Conservation (phyloP, 2,329 filamentous ascomycete genomes). For the Colletotrichum tamarilloi region DNA sequence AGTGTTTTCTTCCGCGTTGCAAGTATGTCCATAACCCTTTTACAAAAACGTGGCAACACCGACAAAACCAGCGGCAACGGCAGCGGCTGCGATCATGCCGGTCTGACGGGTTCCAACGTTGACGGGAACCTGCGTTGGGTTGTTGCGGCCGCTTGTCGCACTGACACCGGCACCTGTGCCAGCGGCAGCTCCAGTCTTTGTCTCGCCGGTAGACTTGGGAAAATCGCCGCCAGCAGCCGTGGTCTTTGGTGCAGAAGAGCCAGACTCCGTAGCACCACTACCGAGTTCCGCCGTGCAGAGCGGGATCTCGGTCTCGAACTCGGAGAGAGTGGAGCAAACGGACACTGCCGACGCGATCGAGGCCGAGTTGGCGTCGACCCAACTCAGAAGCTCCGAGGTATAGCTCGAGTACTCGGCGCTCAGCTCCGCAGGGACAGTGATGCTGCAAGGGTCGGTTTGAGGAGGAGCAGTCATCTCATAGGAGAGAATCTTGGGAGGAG, state of each 20-base stretch:
- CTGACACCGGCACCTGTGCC: not conserved
- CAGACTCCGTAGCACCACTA: not conserved
- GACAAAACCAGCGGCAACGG: slow-evolving; percentile 41
- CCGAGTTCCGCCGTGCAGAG: slow-evolving; percentile 7
- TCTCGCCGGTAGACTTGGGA: not conserved
- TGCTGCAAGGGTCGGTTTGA: slow-evolving; percentile 40
- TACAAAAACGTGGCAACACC: slow-evolving; percentile 41
- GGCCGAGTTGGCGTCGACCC: slow-evolving; percentile 39
- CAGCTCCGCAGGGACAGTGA: slow-evolving; percentile 40
- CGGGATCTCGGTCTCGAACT: slow-evolving; percentile 24
- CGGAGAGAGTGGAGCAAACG: slow-evolving; percentile 40
- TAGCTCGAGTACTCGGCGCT: slow-evolving; percentile 37
- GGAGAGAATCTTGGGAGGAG: slow-evolving; percentile 36
- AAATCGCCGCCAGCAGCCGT: not conserved
- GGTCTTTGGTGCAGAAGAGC: not conserved
- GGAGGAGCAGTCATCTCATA: slow-evolving; percentile 36
- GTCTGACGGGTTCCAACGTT: slow-evolving; percentile 40
- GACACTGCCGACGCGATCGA: slow-evolving; percentile 38
- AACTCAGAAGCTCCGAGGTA: slow-evolving; percentile 38
- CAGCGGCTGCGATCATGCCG: slow-evolving; percentile 38
- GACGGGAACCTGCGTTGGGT: not conserved
- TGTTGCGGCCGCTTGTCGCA: slow-evolving; percentile 6
- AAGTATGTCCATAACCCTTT: not conserved
- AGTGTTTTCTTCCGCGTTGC: not conserved
- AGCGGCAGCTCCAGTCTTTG: not conserved